Evolutionary conservation across 345 rosid genomes (phyloP).

Genomic region (Brassica rapa): DNA sequence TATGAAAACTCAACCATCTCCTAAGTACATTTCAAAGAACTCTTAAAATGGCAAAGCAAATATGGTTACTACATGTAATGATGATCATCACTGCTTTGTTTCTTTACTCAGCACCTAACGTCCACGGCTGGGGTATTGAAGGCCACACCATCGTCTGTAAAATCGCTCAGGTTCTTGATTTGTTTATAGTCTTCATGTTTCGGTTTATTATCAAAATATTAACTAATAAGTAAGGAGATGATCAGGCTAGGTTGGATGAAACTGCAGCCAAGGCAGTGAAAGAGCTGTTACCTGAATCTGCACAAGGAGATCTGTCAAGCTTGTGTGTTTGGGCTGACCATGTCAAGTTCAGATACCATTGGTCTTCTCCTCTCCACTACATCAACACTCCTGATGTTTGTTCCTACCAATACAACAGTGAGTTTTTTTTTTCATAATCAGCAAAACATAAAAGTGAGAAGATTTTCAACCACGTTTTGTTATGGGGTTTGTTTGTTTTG

Average conservation of each 20-base stretch:
- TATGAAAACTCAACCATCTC: slow-evolving; percentile 3
- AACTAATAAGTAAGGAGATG: not conserved
- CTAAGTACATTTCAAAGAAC: not conserved
- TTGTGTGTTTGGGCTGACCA: slow-evolving; percentile 75
- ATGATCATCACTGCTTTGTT: slow-evolving; percentile 28
- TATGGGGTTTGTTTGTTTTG: not conserved
- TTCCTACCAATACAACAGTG: slow-evolving; percentile 57
- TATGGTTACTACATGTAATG: slow-evolving; percentile 9
- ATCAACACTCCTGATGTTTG: slow-evolving; percentile 78
- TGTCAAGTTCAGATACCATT: slow-evolving; percentile 64
- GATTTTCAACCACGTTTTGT: slow-evolving; percentile 6
- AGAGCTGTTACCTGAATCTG: slow-evolving; percentile 58
- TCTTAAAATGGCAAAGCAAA: slow-evolving; percentile 26
- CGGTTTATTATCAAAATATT: not conserved
- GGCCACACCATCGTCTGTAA: slow-evolving; percentile 69
- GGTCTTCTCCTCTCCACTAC: slow-evolving; percentile 78
- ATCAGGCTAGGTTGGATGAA: slow-evolving; percentile 60
- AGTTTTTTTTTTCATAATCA: slow-evolving; percentile 20
- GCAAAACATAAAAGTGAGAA: not conserved
- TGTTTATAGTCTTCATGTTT: not conserved
- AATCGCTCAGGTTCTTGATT: slow-evolving; percentile 65
- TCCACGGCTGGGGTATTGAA: slow-evolving; percentile 65
- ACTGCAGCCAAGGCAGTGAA: slow-evolving; percentile 58
- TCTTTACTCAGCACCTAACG: slow-evolving; percentile 25
- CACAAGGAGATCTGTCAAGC: slow-evolving; percentile 63